Evolutionary conservation across 2,329 filamentous ascomycete species (phyloP).

Genomic region (Tolypocladium guangdongense): DNA sequence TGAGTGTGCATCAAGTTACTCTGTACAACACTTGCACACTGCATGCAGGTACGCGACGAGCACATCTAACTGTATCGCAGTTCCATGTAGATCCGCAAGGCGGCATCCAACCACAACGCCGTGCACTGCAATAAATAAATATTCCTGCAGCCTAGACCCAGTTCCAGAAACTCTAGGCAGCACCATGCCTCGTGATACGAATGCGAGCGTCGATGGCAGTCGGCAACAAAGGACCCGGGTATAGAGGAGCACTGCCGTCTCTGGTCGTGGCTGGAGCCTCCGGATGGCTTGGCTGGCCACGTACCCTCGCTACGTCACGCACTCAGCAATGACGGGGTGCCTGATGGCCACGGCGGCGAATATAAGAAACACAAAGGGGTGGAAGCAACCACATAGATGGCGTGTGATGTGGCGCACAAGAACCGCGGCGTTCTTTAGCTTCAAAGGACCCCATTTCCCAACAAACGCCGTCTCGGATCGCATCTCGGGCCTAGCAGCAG

Average conservation of each 20-base stretch:
- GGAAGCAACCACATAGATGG: neutral
- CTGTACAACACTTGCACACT: too few species aligned
- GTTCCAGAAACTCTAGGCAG: neutral
- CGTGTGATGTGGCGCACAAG: neutral
- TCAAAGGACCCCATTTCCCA: neutral
- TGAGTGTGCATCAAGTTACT: neutral
- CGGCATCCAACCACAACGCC: too few species aligned
- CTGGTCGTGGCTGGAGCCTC: neutral
- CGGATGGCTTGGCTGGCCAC: neutral
- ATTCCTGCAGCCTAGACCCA: too few species aligned
- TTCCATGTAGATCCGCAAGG: too few species aligned
- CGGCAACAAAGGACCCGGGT: neutral
- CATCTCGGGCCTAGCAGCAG: neutral
- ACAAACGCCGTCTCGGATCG: neutral
- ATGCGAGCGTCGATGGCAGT: neutral
- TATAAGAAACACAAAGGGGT: neutral
- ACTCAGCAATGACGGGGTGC: neutral
- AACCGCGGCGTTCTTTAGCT: neutral
- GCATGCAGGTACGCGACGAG: neutral
- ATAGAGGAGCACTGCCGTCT: neutral
- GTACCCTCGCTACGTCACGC: conserved; percentile 2
- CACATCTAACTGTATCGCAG: too few species aligned
- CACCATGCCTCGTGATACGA: neutral
- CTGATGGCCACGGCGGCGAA: neutral
- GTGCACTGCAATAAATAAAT: too few species aligned